Evolutionary conservation across 306 rosid genomes (phyloP), one percentile per base, ranked within the genome.

Genomic region (Amphicarpaea edgeworthii): DNA sequence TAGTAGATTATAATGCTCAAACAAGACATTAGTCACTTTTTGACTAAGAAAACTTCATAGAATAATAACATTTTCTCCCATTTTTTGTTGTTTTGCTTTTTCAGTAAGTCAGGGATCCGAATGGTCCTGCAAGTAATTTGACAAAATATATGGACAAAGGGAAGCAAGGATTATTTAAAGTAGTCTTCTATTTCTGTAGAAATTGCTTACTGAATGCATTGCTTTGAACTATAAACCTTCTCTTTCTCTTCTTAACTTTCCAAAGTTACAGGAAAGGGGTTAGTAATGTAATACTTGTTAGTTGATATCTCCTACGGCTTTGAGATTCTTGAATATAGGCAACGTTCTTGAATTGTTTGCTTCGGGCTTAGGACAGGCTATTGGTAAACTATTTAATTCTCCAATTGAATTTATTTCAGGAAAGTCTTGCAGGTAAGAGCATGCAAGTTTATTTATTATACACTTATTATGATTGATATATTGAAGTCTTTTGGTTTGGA

Each of bases 381-480:
- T 91, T 60, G 87, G 90, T 54, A 80, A 87, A 10, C 32, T 81
- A 15, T 85, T 91, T 16, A 83, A 64, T 77, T 83, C 88, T 61
- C 89, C 97, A 8, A 14, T 87, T 58, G 92, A 85, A 46, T 91
- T 87, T 65, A 81, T 91, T 16, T 80, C 91, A 1, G 96, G 93
- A 60, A 90, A 88, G 37, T 88, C 93, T 65, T 88, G 96, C 82
- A 87, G 91, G 96, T 91, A 75, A 72, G 46, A 43, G 5, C 65
- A 53, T 32, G 50, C 38, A n/a, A n/a, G n/a, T n/a, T n/a, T n/a
- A n/a, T n/a, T n/a, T n/a, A n/a, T n/a, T 32, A 2, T 14, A 1
- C 37, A 41, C 67, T 50, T 24, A 5, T 2, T 15, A 23, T n/a
- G 26, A 41, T 79, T 47, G 10, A 30, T 26, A n/a, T 16, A 24